Evolutionary conservation across 164 flowering plant genomes (phyloP), one percentile per base, ranked within the genome.

Genomic region (Macadamia tetraphylla): DNA sequence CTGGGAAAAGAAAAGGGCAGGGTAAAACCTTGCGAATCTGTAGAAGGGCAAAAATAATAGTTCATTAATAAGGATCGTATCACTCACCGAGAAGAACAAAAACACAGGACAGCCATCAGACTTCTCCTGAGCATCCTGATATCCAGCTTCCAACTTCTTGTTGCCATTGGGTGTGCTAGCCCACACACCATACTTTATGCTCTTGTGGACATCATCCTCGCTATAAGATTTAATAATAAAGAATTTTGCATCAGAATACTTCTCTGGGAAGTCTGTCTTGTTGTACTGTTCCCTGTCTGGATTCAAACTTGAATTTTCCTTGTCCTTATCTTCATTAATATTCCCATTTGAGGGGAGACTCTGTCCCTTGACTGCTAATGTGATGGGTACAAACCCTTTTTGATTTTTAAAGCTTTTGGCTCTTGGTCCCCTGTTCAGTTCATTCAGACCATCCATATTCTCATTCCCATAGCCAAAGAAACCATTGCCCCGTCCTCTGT

Each of bases 141-240:
- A 90, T 42, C 88, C 92, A 43, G 85, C 80, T 75, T 90, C 90
- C 66, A 92, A 87, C 73, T 92, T 92, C 71, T 92, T 92, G 82
- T 92, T 92, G 1, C 98, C 98, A 75, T 82, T 86, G 6, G 87
- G 88, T 14, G 98, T 92, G 77, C 98, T 92, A 1, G 98, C 83
- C 98, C 98, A 92, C 1, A 88, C 88, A 77, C 76, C 85, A 64
- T 92, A 92, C 76, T 92, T 92, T 44, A 92, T 85, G 69, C 98
- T 90, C 68, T 88, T 88, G 74, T 92, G 98, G 35, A 93, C 85
- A 82, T 93, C 97, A 84, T 93, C 98, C 71, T 93, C 98, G 60
- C 97, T 93, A 65, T 91, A 93, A 0, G 98, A 93, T 76, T 93
- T 93, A 13, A 93, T 89, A 49, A 93, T 71, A 53, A 88, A 93